Evolutionary conservation across 345 rosid genomes (phyloP).

Genomic region (Aurinia saxatilis): DNA sequence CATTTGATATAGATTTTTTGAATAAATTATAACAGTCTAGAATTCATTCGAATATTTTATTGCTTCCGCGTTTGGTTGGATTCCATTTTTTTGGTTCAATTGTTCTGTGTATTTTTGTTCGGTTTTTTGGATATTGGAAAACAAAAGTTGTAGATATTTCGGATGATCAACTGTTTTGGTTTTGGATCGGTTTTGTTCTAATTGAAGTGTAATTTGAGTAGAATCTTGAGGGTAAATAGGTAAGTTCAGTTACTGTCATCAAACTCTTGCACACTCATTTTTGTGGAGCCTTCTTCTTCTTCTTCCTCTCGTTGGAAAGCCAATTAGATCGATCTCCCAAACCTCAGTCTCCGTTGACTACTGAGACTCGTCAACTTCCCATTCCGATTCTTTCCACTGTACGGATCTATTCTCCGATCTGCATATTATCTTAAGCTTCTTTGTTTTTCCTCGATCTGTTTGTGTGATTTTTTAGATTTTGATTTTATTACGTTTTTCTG

Average conservation of each 20-base stretch:
- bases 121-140: too few species aligned
- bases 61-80: too few species aligned
- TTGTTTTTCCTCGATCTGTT: background rate
- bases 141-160: too few species aligned
- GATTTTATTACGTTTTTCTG: background rate
- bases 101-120: too few species aligned
- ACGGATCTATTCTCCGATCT: slow-evolving; percentile 16
- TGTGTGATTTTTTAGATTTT: slow-evolving; percentile 7
- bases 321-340: slow-evolving; percentile 15
- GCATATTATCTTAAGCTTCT: background rate
- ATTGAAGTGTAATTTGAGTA: background rate
- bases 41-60: too few species aligned
- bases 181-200: too few species aligned
- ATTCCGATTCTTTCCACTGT: background rate
- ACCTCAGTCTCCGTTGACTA: slow-evolving; percentile 32
- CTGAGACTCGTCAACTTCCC: slow-evolving; percentile 22
- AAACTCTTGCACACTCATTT: background rate
- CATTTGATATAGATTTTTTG: too few species aligned
- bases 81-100: too few species aligned
- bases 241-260: slow-evolving; percentile 5
- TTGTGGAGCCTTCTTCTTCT: background rate
- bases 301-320: background rate
- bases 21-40: too few species aligned
- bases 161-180: too few species aligned
- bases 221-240: slow-evolving; percentile 8